Percentiles rank a stretch among this genome's conserved stretches.
These are phyloP conservation scores for Colletotrichum tropicale DNA, from an alignment of 2,329 filamentous ascomycete species.

Conservation along the genomic window DNA sequence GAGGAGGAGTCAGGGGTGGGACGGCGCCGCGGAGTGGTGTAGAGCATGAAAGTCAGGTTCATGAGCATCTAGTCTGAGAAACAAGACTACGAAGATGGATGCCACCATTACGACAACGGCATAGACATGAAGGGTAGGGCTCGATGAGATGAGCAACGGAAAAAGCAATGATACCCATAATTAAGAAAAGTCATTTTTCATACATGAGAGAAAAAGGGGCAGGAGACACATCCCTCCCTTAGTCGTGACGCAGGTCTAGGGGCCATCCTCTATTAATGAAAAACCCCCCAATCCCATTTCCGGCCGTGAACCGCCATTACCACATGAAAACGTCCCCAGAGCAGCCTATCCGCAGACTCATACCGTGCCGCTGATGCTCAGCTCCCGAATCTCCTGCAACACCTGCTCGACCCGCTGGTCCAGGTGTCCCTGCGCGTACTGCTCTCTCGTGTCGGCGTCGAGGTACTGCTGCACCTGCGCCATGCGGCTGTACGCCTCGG, in stretches of 20 bases:
- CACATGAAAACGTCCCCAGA: background rate
- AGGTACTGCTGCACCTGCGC: conserved; percentile 99
- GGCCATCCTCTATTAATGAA: background rate
- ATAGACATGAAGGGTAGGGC: background rate
- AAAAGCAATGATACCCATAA: conserved; percentile 15
- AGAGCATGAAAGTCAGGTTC: background rate
- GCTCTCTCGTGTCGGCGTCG: conserved; percentile 91
- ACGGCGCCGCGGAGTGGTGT: background rate
- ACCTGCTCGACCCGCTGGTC: conserved; percentile 94
- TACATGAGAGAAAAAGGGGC: conserved; percentile 4
- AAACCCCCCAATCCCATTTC: background rate
- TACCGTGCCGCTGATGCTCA: conserved; percentile 85
- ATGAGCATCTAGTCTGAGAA: background rate
- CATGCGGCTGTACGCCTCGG: conserved; percentile 97
- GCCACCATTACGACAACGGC: background rate
- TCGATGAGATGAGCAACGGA: background rate
- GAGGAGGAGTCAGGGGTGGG: background rate
- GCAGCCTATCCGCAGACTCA: conserved; percentile 32
- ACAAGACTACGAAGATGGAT: background rate
- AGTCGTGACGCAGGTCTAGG: background rate
- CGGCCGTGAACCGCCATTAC: background rate
- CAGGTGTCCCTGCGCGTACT: conserved; percentile 92
- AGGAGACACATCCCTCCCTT: background rate
- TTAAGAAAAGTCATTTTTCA: conserved; percentile 14
- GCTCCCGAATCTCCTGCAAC: conserved; percentile 92